Conservation (phyloP, 176 grass and related monocot genomes). For the Raddia guianensis region DNA sequence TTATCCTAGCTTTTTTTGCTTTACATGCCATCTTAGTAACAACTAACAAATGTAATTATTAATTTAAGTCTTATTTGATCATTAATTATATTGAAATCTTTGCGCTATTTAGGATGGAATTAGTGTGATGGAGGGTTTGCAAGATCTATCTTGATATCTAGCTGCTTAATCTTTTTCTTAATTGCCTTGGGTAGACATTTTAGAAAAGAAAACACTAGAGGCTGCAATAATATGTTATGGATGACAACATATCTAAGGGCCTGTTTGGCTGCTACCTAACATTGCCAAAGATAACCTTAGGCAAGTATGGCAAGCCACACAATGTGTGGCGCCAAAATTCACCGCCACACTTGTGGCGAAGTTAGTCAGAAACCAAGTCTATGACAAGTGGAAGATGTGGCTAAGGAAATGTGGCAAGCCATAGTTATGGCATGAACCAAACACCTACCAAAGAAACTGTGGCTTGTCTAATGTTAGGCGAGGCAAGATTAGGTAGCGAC, state of each 20-base stretch:
- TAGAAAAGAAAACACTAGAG: not conserved
- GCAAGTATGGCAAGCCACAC: too few relatives aligned
- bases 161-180: not conserved
- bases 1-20: not conserved
- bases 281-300: too few relatives aligned
- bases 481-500: too few relatives aligned
- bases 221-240: not conserved
- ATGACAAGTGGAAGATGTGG: too few relatives aligned
- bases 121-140: not conserved
- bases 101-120: not conserved
- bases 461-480: too few relatives aligned
- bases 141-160: conserved; percentile 3
- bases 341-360: too few relatives aligned
- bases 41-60: not conserved
- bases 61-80: not conserved
- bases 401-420: too few relatives aligned
- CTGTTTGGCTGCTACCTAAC: too few relatives aligned
- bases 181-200: not conserved
- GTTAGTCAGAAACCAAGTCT: too few relatives aligned
- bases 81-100: not conserved
- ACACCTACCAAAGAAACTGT: too few relatives aligned
- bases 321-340: too few relatives aligned
- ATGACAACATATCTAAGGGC: not conserved
- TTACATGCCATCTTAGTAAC: not conserved
- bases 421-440: too few relatives aligned